phyloP scores from a whole-genome alignment of 73 alveolate genomes.

The Stentor roeselii region DNA sequence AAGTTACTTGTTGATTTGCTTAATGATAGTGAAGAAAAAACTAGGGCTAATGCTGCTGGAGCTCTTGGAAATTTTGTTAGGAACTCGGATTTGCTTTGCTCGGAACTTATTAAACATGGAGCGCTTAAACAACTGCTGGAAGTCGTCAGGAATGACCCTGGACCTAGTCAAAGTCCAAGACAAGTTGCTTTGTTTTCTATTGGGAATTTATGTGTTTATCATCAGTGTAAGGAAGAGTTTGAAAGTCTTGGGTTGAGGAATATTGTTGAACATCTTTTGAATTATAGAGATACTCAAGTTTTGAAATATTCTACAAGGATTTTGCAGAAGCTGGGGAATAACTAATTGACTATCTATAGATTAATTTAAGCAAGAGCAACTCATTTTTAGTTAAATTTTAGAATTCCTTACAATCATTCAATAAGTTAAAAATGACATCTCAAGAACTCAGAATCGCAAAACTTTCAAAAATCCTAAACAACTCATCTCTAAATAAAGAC shows the following conservation, averaged over 20 bases:
- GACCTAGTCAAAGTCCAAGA: conserved; percentile 82
- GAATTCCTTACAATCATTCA: too few species aligned
- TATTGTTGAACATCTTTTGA: conserved; percentile 69
- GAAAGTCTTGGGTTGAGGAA: conserved; percentile 85
- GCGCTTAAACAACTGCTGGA: conserved; percentile 89
- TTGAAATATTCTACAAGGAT: conserved; percentile 72
- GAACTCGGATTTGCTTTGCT: conserved; percentile 84
- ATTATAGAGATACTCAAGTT: conserved; percentile 61
- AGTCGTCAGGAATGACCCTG: conserved; percentile 83
- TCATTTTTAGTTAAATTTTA: too few species aligned
- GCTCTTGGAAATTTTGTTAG: conserved; percentile 98
- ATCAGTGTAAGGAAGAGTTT: conserved; percentile 81
- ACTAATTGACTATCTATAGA: too few species aligned
- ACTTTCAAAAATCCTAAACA: too few species aligned
- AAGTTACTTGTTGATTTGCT: conserved; percentile 91
- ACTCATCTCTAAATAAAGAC: too few species aligned
- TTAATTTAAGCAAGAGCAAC: too few species aligned
- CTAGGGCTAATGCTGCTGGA: conserved; percentile 99
- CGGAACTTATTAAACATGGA: conserved; percentile 86
- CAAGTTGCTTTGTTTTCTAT: conserved; percentile 95
- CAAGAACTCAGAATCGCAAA: too few species aligned
- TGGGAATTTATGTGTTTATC: conserved; percentile 93
- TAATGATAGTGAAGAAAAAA: conserved; percentile 95
- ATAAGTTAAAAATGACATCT: too few species aligned
- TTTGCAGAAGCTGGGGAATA: conserved; percentile 47